Evolutionary conservation across 1,284 basidiomycete genomes (phyloP), one percentile per base, ranked within the genome.

Genomic region (Naganishia cerealis): DNA sequence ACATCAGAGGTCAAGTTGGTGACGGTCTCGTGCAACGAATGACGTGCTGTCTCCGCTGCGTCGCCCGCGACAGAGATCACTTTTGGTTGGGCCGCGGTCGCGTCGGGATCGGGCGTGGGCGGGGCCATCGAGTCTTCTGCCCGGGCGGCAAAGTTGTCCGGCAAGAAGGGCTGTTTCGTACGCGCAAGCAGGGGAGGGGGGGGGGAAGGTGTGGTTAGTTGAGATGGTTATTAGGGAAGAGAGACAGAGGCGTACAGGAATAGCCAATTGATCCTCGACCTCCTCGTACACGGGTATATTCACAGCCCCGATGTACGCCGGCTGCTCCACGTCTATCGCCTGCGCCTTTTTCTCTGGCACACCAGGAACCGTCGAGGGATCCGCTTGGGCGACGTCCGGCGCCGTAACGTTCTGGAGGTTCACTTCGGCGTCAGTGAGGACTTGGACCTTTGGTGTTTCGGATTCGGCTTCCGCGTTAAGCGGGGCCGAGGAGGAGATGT

Each of bases 31-130:
- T 86, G 82, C 26, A 87, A 81, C 70, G 84, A 86, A 74, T 88
- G 84, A 1, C 86, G 85, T 74, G 88, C 86, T 0, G 87, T 89
- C 26, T 83, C 83, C 5, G 85, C 83, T 8, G 87, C 88, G 16
- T 87, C 86, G 52, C 43, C 57, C 0, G 53, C 54, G 46, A 91
- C 85, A 54, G 91, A 87, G 52, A 91, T 81, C 63, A 94, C 80
- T 77, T 88, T 90, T 40, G 90, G 90, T 18, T 33, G 29, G 82
- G 80, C 12, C 70, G 65, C 9, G 74, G 71, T 5, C 71, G 68
- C 15, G 74, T 67, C 10, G 74, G 72, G 40, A 71, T 73, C 15
- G 13, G 75, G 77, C 69, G 71, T 77, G 15, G 69, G 61, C 12
- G 71, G 66, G 18, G 57, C 42, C 48, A 67, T 57, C 8, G 70